These are phyloP conservation scores for Solanum medicagineum DNA, from an alignment of 257 asterid genomes.

Conservation along the genomic window DNA sequence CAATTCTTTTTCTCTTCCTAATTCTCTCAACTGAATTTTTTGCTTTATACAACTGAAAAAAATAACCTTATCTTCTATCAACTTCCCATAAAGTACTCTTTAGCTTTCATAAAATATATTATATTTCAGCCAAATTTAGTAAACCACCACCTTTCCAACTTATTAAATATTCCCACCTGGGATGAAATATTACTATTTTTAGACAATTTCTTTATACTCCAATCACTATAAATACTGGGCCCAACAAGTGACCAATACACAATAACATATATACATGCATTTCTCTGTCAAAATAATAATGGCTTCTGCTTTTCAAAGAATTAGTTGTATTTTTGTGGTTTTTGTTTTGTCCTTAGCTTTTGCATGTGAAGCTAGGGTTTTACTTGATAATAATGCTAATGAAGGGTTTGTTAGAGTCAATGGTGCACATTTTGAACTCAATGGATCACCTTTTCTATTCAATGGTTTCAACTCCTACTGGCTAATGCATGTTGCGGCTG, in stretches of 20 bases:
- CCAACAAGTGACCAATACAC: background rate
- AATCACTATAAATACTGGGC: background rate
- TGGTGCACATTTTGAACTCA: slow-evolving; percentile 23
- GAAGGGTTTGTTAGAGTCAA: slow-evolving; percentile 14
- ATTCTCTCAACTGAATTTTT: background rate
- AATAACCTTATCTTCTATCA: background rate
- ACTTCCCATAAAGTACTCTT: background rate
- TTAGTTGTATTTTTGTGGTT: background rate
- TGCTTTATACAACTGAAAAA: background rate
- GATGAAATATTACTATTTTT: background rate
- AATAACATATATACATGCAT: background rate
- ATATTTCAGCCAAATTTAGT: background rate
- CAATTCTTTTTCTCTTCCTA: background rate
- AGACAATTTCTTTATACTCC: background rate
- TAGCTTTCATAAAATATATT: background rate
- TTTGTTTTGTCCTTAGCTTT: background rate
- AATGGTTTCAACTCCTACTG: slow-evolving; percentile 59
- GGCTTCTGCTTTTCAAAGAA: background rate
- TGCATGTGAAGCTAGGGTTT: slow-evolving; percentile 6
- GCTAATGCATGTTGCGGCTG: slow-evolving; percentile 42
- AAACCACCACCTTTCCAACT: background rate
- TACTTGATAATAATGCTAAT: background rate
- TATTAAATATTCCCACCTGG: background rate
- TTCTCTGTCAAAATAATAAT: background rate
- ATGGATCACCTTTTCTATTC: slow-evolving; percentile 31